Percentiles rank a stretch among this genome's conserved stretches.
These are phyloP conservation scores for Schrenkiella parvula DNA, from an alignment of 345 rosid genomes.

Conservation along the genomic window DNA sequence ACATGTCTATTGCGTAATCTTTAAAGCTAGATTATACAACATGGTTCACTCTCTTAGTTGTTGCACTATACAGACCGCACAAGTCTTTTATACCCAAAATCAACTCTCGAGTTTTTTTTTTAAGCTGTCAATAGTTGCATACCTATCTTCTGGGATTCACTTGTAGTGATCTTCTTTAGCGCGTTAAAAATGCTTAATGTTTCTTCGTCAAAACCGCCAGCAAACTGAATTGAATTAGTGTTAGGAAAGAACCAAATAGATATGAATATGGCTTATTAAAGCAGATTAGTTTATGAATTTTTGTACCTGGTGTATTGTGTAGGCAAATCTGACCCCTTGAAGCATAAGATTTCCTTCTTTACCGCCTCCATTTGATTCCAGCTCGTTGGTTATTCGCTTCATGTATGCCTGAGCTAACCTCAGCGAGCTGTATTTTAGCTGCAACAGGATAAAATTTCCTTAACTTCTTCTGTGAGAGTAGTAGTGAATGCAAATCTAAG, in stretches of 20 bases:
- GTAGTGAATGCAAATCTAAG: neutral
- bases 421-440: constrained; percentile 73
- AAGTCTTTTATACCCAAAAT: constrained; percentile 7
- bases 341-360: constrained; percentile 51
- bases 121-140: neutral
- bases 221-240: constrained; percentile 49
- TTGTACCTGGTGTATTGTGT: constrained; percentile 78
- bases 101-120: neutral
- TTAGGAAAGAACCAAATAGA: constrained; percentile 1
- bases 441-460: constrained; percentile 24
- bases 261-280: neutral
- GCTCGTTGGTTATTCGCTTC: constrained; percentile 56
- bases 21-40: neutral
- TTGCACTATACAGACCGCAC: neutral
- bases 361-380: constrained; percentile 31
- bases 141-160: constrained; percentile 12
- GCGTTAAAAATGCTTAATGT: constrained; percentile 57
- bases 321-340: constrained; percentile 81
- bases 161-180: constrained; percentile 47
- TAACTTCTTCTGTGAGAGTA: neutral
- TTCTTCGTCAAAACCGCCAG: constrained; percentile 86
- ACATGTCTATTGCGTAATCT: constrained; percentile 6
- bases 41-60: neutral
- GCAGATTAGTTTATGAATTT: neutral
- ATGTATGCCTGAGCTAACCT: constrained; percentile 64